Conservation (phyloP, 2,329 filamentous ascomycete genomes). For the Eutypa lata region DNA sequence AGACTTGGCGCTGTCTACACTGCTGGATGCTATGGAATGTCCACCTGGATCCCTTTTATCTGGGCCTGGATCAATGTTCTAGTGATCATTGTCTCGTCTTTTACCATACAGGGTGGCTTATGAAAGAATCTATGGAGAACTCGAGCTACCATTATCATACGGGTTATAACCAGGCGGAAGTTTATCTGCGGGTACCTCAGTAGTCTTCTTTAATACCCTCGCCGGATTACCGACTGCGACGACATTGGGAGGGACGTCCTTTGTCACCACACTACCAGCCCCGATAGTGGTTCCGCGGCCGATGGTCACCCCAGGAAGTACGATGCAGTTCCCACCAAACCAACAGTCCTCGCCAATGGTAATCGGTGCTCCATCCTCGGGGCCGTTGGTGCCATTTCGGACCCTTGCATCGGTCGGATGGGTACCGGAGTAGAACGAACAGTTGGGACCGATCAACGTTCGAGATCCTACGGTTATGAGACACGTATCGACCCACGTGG, state of each 20-base stretch:
- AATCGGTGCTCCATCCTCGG: constrained; percentile 72
- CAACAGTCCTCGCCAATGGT: constrained; percentile 78
- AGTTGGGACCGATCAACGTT: constrained; percentile 76
- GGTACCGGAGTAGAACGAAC: constrained; percentile 69
- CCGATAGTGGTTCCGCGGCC: constrained; percentile 72
- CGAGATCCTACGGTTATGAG: constrained; percentile 71
- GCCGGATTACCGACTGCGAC: constrained; percentile 68
- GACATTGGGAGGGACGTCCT: constrained; percentile 62
- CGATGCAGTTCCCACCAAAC: constrained; percentile 68
- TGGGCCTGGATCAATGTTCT: constrained; percentile 85
- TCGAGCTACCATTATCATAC: background rate
- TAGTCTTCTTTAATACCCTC: constrained; percentile 42
- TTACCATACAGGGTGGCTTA: constrained; percentile 87
- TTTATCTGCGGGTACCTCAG: constrained; percentile 13
- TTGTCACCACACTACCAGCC: constrained; percentile 81
- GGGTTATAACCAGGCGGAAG: constrained; percentile 17
- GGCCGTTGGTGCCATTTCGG: constrained; percentile 71
- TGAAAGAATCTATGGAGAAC: constrained; percentile 38
- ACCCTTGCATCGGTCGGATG: constrained; percentile 75
- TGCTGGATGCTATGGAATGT: constrained; percentile 83
- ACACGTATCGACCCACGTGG: constrained; percentile 74
- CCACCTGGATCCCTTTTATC: constrained; percentile 87
- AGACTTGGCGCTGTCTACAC: constrained; percentile 79
- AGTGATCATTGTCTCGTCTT: constrained; percentile 80
- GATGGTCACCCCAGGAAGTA: constrained; percentile 76